Conservation (phyloP, 1,284 basidiomycete species). For the Lentinula novae-zelandiae region DNA sequence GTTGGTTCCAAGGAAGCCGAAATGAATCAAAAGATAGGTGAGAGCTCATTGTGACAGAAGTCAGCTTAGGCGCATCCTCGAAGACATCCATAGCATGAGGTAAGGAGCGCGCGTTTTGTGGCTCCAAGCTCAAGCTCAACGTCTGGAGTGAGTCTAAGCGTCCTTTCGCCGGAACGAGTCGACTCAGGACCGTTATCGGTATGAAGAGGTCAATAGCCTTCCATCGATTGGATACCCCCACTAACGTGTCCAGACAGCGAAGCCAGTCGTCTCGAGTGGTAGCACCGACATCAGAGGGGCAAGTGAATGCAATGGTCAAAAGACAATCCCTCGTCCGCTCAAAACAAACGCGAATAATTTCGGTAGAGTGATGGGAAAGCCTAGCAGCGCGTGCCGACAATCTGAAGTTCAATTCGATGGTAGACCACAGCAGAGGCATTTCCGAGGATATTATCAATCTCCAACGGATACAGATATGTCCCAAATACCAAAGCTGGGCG, state of each 20-base stretch:
- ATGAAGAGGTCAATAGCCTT: not conserved
- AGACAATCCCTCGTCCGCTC: not conserved
- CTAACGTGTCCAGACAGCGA: not conserved
- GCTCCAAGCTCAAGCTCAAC: conserved; percentile 1
- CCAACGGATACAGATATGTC: not conserved
- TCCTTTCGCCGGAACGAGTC: not conserved
- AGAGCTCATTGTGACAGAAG: not conserved
- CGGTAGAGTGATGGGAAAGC: not conserved
- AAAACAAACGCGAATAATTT: not conserved
- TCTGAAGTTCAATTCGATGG: not conserved
- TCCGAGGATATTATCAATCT: not conserved
- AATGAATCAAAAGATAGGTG: not conserved
- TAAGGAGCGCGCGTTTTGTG: not conserved
- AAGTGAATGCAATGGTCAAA: not conserved
- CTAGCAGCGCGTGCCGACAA: not conserved
- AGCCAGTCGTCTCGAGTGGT: not conserved
- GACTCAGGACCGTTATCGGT: not conserved
- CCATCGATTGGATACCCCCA: not conserved
- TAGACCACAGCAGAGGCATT: not conserved
- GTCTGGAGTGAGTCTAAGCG: not conserved
- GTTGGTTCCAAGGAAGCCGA: not conserved
- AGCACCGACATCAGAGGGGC: not conserved
- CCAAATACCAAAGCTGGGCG: not conserved
- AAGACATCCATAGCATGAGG: not conserved
- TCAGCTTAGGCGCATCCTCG: not conserved